A percentile compares a stretch with the other conserved stretches of the same genome.
phyloP scores from a whole-genome alignment of 805 yeast genomes.

The Candida chauliodis region DNA sequence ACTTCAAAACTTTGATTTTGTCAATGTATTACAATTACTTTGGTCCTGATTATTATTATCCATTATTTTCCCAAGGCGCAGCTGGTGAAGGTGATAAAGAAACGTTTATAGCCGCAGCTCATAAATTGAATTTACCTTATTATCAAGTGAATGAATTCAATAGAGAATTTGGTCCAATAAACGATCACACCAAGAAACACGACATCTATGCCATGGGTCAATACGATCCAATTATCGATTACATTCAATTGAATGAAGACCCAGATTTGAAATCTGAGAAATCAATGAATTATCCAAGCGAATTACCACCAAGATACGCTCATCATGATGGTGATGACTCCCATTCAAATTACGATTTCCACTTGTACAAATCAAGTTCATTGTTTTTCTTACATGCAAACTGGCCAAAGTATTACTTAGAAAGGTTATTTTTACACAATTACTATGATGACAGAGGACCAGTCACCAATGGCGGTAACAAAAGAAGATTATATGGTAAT shows the following conservation, averaged over 20 bases:
- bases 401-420: conserved; percentile 31
- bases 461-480: conserved; percentile 13
- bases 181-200: conserved; percentile 17
- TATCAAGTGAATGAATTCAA: conserved; percentile 35
- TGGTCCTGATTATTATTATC: conserved; percentile 36
- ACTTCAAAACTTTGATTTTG: conserved; percentile 28
- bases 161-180: conserved; percentile 35
- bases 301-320: conserved; percentile 19
- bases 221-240: conserved; percentile 33
- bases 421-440: conserved; percentile 24
- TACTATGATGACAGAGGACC: conserved; percentile 25
- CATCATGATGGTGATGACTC: conserved; percentile 17
- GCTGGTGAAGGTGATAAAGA: conserved; percentile 44
- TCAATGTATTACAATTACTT: conserved; percentile 36
- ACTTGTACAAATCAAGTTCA: conserved; percentile 23
- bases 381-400: conserved; percentile 35
- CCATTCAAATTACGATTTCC: conserved; percentile 26
- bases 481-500: conserved; percentile 27
- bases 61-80: conserved; percentile 38
- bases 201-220: conserved; percentile 36
- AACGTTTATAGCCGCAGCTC: conserved; percentile 41
- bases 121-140: conserved; percentile 31
- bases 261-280: conserved; percentile 6
- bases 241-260: conserved; percentile 15
- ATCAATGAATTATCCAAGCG: conserved; percentile 11